Conservation (phyloP, 2,329 filamentous ascomycete species). For the Hypoxylon sp. region DNA sequence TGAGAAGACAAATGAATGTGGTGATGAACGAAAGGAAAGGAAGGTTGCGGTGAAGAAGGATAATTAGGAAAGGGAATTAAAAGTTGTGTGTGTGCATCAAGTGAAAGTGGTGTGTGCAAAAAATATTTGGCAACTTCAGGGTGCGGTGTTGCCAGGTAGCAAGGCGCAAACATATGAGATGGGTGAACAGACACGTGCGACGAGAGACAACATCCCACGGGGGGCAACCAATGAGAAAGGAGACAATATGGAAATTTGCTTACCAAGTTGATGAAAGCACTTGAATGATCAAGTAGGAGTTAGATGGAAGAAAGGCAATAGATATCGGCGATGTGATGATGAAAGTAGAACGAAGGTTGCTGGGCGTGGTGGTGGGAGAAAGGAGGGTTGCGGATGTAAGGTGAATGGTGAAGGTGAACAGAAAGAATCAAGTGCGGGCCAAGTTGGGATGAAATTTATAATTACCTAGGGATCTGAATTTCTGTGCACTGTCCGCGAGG, state of each 20-base stretch:
- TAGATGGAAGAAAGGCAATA: neutral
- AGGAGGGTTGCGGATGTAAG: slow-evolving; percentile 2
- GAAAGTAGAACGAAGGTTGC: neutral
- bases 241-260: slow-evolving; percentile 5
- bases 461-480: neutral
- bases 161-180: neutral
- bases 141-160: neutral
- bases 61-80: neutral
- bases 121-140: neutral
- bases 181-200: neutral
- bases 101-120: neutral
- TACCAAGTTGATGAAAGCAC: slow-evolving; percentile 4
- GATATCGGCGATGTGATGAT: neutral
- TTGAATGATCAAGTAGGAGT: slow-evolving; percentile 8
- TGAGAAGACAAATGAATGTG: neutral
- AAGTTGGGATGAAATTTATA: neutral
- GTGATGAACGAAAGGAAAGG: neutral
- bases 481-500: neutral
- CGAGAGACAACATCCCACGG: neutral
- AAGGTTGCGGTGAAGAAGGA: neutral
- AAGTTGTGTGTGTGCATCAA: neutral
- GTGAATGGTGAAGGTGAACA: neutral
- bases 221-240: neutral
- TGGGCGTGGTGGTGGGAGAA: neutral
- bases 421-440: neutral